A percentile compares a stretch with the other conserved stretches of the same genome.
Evolutionary conservation across 805 yeast genomes (phyloP).

Genomic region (Zygosaccharomyces lentus): DNA sequence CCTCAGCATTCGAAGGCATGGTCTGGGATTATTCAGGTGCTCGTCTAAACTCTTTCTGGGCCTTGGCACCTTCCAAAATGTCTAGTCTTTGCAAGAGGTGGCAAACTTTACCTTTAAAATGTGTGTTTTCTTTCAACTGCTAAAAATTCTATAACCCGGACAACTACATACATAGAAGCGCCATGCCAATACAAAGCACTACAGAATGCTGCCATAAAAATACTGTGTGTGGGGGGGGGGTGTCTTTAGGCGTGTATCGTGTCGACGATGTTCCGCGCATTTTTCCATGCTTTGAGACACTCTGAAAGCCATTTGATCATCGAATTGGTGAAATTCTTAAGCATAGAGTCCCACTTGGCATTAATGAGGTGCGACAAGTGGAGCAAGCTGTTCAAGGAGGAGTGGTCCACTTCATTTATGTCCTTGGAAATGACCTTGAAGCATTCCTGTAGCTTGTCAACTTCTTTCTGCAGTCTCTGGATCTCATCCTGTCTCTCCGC

Average conservation of each 20-base stretch:
- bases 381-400: conserved; percentile 32
- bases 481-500: conserved; percentile 38
- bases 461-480: conserved; percentile 34
- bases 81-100: conserved; percentile 6
- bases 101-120: conserved; percentile 6
- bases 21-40: neutral
- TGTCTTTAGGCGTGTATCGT: conserved; percentile 4
- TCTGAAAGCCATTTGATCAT: conserved; percentile 38
- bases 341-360: conserved; percentile 28
- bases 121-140: neutral
- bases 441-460: conserved; percentile 39
- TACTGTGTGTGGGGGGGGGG: neutral
- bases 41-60: neutral
- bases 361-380: conserved; percentile 28
- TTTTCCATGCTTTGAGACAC: conserved; percentile 39
- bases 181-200: neutral
- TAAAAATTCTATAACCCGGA: conserved; percentile 3
- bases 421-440: conserved; percentile 37
- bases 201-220: neutral
- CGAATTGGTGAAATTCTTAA: conserved; percentile 33
- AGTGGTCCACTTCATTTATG: conserved; percentile 35
- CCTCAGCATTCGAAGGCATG: conserved; percentile 22
- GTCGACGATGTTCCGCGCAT: conserved; percentile 27
- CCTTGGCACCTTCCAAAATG: neutral
- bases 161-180: neutral